Conservation (phyloP, 345 rosid genomes). For the Geranium rotundifolium region DNA sequence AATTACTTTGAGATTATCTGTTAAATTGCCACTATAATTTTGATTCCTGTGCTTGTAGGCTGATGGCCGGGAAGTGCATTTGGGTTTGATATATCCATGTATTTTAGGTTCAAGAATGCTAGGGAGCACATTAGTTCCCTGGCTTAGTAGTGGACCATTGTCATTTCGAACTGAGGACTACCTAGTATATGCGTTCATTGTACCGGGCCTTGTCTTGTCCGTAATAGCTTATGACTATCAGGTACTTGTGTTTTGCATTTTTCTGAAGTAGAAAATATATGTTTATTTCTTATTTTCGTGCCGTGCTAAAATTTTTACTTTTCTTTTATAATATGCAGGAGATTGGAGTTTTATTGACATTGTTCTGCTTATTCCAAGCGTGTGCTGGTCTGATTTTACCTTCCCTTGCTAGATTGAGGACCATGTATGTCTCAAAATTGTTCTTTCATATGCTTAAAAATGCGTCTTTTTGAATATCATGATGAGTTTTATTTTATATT, state of each 20-base stretch:
- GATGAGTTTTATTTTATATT: slow-evolving; percentile 1
- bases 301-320: slow-evolving; percentile 5
- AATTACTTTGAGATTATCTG: not conserved
- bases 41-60: slow-evolving; percentile 35
- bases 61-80: slow-evolving; percentile 83
- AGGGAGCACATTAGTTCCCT: slow-evolving; percentile 79
- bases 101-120: slow-evolving; percentile 88
- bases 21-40: not conserved
- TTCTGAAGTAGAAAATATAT: not conserved
- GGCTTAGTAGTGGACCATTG: slow-evolving; percentile 58
- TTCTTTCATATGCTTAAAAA: slow-evolving; percentile 1
- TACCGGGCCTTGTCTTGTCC: slow-evolving; percentile 56
- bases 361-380: slow-evolving; percentile 71
- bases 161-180: slow-evolving; percentile 71
- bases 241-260: slow-evolving; percentile 27
- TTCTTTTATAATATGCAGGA: slow-evolving; percentile 44
- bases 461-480: not conserved
- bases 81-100: slow-evolving; percentile 77
- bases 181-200: slow-evolving; percentile 45
- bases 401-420: slow-evolving; percentile 84
- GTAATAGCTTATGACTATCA: slow-evolving; percentile 88
- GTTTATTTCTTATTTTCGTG: slow-evolving; percentile 2
- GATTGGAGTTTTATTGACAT: slow-evolving; percentile 52
- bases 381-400: slow-evolving; percentile 63
- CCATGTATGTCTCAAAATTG: slow-evolving; percentile 36